phyloP scores from a whole-genome alignment of 2,329 filamentous ascomycete genomes.

The Pseudocercospora eumusae region DNA sequence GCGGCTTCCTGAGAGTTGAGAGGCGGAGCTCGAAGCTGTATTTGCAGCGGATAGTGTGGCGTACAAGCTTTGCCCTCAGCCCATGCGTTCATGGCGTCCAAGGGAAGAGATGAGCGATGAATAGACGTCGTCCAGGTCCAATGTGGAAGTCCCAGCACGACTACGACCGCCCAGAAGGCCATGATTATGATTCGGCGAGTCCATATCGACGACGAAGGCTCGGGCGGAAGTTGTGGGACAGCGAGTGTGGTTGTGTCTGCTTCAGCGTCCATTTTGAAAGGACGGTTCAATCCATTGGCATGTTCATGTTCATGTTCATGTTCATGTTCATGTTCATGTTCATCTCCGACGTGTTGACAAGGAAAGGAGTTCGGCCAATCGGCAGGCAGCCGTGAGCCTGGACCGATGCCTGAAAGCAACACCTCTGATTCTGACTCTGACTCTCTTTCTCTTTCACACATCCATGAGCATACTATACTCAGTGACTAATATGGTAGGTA shows the following conservation, averaged over 20 bases:
- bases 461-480: too few species aligned
- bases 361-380: conserved; percentile 10
- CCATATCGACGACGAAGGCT: conserved; percentile 71
- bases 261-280: conserved; percentile 12
- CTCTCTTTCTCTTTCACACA: neutral
- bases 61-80: conserved; percentile 85
- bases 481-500: too few species aligned
- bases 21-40: conserved; percentile 70
- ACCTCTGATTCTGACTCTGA: neutral
- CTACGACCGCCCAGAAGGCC: conserved; percentile 87
- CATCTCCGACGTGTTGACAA: conserved; percentile 15
- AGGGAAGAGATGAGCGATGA: conserved; percentile 78
- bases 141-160: conserved; percentile 82
- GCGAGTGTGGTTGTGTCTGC: neutral
- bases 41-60: conserved; percentile 82
- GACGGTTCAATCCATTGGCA: neutral
- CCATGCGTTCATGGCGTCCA: conserved; percentile 87
- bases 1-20: conserved; percentile 68
- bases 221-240: neutral
- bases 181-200: conserved; percentile 74
- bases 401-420: neutral
- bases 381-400: neutral
- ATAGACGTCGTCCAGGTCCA: conserved; percentile 97
- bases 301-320: conserved; percentile 13
- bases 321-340: conserved; percentile 11